phyloP scores from a whole-genome alignment of 345 rosid genomes.

The Cardiospermum halicacabum region DNA sequence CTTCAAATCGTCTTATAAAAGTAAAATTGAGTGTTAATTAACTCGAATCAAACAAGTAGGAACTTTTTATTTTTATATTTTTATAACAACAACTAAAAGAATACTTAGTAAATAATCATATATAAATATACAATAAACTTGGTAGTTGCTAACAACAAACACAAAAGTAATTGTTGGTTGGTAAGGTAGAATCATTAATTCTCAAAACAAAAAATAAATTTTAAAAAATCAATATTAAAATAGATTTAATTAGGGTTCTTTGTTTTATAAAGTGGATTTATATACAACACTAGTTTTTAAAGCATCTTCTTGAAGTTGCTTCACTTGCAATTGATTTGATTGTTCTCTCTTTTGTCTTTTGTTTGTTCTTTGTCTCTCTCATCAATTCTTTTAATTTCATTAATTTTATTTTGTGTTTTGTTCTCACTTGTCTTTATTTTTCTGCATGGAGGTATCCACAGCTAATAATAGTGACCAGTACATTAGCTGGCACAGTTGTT shows the following conservation, averaged over 20 bases:
- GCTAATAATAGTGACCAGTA: neutral
- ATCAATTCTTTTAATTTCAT: neutral
- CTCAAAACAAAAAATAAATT: conserved; percentile 13
- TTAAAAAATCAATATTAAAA: neutral
- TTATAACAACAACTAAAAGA: too few relatives aligned
- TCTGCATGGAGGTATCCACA: conserved; percentile 11
- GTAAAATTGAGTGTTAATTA: too few relatives aligned
- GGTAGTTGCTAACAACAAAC: neutral
- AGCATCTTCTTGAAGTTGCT: too few relatives aligned
- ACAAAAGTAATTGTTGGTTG: conserved; percentile 23
- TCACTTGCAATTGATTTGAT: neutral
- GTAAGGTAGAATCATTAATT: conserved; percentile 18
- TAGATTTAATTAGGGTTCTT: too few relatives aligned
- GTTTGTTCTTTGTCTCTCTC: neutral
- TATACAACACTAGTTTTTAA: too few relatives aligned
- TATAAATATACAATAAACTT: too few relatives aligned
- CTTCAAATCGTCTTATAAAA: too few relatives aligned
- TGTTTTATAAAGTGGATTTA: too few relatives aligned
- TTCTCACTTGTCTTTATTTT: neutral
- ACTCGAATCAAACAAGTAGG: too few relatives aligned
- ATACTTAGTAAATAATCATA: too few relatives aligned
- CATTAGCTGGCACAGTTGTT: neutral
- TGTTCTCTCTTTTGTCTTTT: conserved; percentile 8
- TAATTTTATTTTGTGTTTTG: neutral
- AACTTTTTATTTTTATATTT: too few relatives aligned